Evolutionary conservation across 2,329 filamentous ascomycete genomes (phyloP).

Genomic region (Ophiostoma fasciatum): DNA sequence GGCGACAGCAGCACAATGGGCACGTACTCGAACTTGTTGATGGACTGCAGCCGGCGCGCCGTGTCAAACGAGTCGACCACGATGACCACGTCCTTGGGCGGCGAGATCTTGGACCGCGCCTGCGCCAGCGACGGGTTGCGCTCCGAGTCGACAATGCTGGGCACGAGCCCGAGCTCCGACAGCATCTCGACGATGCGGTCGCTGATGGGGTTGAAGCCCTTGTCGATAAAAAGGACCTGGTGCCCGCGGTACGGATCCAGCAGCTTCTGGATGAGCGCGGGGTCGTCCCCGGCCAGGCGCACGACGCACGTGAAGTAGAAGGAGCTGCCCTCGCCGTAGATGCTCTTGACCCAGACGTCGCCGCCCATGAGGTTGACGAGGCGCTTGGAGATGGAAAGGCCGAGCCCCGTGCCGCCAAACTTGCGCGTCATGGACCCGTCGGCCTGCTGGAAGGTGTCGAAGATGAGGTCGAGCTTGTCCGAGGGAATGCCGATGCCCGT

Average conservation of each 20-base stretch:
- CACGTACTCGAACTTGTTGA: constrained; percentile 95
- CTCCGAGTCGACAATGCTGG: constrained; percentile 71
- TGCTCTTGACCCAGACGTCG: constrained; percentile 89
- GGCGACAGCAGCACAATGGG: constrained; percentile 88
- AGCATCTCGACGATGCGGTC: constrained; percentile 68
- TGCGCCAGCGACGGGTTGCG: constrained; percentile 44
- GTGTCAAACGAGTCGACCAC: constrained; percentile 90
- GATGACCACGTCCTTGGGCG: constrained; percentile 88
- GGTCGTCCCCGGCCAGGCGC: constrained; percentile 65
- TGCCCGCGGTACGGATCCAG: constrained; percentile 85
- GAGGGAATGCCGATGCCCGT: constrained; percentile 93
- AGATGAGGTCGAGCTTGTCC: constrained; percentile 92
- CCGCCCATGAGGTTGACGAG: constrained; percentile 94
- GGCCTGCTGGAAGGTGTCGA: constrained; percentile 97
- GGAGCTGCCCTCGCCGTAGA: constrained; percentile 78
- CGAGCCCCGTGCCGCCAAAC: constrained; percentile 88
- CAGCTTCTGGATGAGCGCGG: constrained; percentile 65
- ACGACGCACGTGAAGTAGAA: constrained; percentile 97
- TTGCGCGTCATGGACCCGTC: constrained; percentile 93
- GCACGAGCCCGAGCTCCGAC: constrained; percentile 60
- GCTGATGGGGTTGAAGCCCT: constrained; percentile 65
- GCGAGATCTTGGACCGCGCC: constrained; percentile 37
- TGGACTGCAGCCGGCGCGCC: constrained; percentile 67
- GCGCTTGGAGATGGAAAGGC: constrained; percentile 86
- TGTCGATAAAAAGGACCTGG: constrained; percentile 88